Conservation (phyloP, 1,284 basidiomycete genomes). For the Gomphus bonarii region DNA sequence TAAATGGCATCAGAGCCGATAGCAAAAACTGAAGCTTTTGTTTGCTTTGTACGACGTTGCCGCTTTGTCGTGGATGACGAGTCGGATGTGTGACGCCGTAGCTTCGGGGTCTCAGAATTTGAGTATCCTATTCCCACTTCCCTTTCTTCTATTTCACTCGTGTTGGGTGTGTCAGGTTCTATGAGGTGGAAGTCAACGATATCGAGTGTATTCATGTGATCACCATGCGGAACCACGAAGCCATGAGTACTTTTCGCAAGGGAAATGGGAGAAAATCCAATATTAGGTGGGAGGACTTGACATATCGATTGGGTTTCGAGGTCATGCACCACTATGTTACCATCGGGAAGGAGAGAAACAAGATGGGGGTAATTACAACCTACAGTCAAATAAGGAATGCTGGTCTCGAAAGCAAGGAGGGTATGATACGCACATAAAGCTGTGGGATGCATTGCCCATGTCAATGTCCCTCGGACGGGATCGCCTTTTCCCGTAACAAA, state of each 20-base stretch:
- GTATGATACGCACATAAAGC: conserved; percentile 52
- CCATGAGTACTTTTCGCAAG: not conserved
- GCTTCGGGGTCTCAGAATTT: not conserved
- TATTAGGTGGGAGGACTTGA: conserved; percentile 56
- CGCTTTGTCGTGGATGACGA: not conserved
- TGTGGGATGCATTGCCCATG: conserved; percentile 73
- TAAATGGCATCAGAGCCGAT: conserved; percentile 52
- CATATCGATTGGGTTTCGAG: conserved; percentile 65
- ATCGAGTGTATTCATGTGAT: not conserved
- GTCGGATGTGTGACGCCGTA: not conserved
- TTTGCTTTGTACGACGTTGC: not conserved
- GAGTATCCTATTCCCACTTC: not conserved
- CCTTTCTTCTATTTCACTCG: conserved; percentile 4
- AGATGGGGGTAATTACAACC: conserved; percentile 77
- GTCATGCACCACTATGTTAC: conserved; percentile 73
- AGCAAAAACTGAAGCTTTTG: conserved; percentile 46
- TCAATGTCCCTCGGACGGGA: conserved; percentile 78
- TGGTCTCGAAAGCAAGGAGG: not conserved
- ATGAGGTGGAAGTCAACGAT: conserved; percentile 1
- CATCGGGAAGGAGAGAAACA: conserved; percentile 67
- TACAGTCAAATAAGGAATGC: conserved; percentile 21
- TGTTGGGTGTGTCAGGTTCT: conserved; percentile 5
- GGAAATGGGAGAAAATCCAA: not conserved
- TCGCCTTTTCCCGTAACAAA: conserved; percentile 80
- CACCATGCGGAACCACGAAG: conserved; percentile 1